Base-by-base conservation (phyloP, 768 basidiomycete species). In the Coprinellus micaceus region DNA sequence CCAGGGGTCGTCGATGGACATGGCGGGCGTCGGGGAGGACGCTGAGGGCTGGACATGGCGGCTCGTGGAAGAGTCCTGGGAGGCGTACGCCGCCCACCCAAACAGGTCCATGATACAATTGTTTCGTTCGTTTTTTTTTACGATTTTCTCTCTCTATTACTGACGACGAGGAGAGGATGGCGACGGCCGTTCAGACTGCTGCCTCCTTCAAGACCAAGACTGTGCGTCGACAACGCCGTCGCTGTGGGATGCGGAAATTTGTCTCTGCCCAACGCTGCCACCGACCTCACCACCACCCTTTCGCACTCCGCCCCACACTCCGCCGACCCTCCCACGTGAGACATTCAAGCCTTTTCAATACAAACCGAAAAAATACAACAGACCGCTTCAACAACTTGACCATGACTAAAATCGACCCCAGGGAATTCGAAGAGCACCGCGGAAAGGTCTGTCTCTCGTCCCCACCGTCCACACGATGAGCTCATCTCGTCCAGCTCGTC, bases 401-500 rank as follows among this genome's bases (percentile, higher is more conserved):
- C 54, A 26, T 63, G 30, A 54, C 61, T 44, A 62, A 66, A 54
- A 66, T 72, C 61, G 66, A 67, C 51, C 48, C 61, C 11, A 62
- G 52, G 59, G 68, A 69, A 56, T 63, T 73, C 50, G 68, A 70
- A 50, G 53, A 64, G 40, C 69, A 72, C 26, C 62, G 74, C 56
- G 62, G 63, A 26, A 68, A 77, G 69, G 79, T 76, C 52, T 37
- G 62, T 66, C 26, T 54, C 45, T 55, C 53, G 19, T 44, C 29
- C 24, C 41, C 44, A 44, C 26, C 33, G 10, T 33, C 21, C n/a
- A 30, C 52, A 44, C 40, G 15, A 56, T 37, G 41, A 44, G 46
- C 53, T 56, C 57, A 66, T 59, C 62, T 60, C 53, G 55, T 62
- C 52, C 40, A 89, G 87, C 78, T 88, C 68, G 76, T 79, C 30